Evolutionary conservation across 129 eudicot genomes (phyloP).

Genomic region (Flaveria robusta): DNA sequence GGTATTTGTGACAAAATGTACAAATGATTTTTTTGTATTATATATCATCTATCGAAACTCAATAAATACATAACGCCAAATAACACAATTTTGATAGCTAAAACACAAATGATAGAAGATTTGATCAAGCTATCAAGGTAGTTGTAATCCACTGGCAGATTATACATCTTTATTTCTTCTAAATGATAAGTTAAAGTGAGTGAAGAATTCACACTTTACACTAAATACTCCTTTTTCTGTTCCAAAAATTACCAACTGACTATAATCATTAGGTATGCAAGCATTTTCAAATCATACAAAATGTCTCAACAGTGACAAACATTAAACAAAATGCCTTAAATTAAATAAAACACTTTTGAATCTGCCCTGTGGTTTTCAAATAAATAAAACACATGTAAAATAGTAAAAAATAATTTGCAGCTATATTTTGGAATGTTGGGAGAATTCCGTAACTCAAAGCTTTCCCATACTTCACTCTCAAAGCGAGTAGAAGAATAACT

Average conservation of each 20-base stretch:
- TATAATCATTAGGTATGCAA: not conserved
- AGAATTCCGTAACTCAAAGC: not conserved
- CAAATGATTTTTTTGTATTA: not conserved
- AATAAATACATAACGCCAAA: not conserved
- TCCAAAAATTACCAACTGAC: not conserved
- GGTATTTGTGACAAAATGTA: constrained; percentile 4
- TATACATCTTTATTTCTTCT: not conserved
- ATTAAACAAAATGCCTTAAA: not conserved
- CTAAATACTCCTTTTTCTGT: not conserved
- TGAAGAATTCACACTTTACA: not conserved
- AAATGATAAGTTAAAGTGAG: not conserved
- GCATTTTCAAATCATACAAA: not conserved
- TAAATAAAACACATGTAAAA: not conserved
- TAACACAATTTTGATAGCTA: not conserved
- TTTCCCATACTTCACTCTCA: not conserved
- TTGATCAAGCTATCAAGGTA: not conserved
- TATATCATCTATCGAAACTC: not conserved
- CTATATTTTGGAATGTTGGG: not conserved
- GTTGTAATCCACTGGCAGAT: not conserved
- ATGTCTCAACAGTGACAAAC: not conserved
- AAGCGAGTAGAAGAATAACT: not conserved
- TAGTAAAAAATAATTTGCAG: not conserved
- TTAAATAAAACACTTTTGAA: not conserved
- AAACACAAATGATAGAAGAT: not conserved
- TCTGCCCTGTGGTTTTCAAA: not conserved